Evolutionary conservation across 2,329 filamentous ascomycete species (phyloP).

Genomic region (Hymenoscyphus salicellus): DNA sequence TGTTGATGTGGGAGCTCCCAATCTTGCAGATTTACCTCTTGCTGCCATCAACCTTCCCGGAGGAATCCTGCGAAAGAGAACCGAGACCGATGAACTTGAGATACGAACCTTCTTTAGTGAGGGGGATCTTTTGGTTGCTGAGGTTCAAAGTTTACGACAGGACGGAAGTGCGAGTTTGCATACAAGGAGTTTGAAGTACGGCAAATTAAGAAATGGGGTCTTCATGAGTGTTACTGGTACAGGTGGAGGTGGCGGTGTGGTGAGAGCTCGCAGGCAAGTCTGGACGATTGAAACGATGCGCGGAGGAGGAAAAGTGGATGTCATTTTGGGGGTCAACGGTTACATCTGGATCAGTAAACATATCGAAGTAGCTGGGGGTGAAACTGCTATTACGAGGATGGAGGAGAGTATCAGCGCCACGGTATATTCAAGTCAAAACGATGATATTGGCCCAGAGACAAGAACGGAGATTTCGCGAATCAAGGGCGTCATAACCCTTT

Average conservation of each 20-base stretch:
- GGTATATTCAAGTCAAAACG: conserved; percentile 95
- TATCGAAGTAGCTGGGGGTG: conserved; percentile 54
- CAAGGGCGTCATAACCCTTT: conserved; percentile 73
- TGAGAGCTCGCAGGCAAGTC: conserved; percentile 78
- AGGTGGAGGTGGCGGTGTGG: conserved; percentile 76
- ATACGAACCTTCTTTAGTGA: conserved; percentile 97
- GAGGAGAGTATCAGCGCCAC: conserved; percentile 82
- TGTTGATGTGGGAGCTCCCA: conserved; percentile 85
- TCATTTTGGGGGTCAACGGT: conserved; percentile 91
- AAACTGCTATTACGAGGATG: conserved; percentile 69
- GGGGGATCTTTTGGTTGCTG: conserved; percentile 88
- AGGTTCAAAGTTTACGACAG: conserved; percentile 84
- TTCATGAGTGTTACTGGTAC: conserved; percentile 80
- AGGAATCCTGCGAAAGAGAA: conserved; percentile 85
- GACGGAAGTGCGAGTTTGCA: conserved; percentile 87
- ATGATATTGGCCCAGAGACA: conserved; percentile 71
- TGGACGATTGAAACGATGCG: conserved; percentile 69
- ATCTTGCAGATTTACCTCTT: conserved; percentile 81
- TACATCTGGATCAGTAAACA: conserved; percentile 96
- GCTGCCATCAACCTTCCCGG: conserved; percentile 92
- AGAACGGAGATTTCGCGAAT: conserved; percentile 86
- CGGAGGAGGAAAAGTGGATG: conserved; percentile 67
- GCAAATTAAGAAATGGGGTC: conserved; percentile 89
- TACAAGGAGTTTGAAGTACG: conserved; percentile 87
- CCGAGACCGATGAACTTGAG: conserved; percentile 93